Conservation (phyloP, 768 basidiomycete genomes). For the Cytidiella melzeri region DNA sequence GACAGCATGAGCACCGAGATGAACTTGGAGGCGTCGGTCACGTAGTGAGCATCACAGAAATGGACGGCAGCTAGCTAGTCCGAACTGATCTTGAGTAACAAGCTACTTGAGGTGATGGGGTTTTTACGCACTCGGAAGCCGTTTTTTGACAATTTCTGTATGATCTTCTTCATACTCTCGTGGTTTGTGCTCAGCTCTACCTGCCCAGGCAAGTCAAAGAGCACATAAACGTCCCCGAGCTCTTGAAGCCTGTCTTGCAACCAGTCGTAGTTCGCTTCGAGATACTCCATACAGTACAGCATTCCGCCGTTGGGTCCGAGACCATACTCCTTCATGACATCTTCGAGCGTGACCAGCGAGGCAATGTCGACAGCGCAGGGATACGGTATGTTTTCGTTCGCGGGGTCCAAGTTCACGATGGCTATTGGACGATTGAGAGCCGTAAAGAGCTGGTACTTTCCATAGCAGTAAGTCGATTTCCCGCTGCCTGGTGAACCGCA, state of each 20-base stretch:
- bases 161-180: constrained; percentile 76
- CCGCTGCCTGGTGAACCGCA: constrained; percentile 83
- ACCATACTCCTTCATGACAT: constrained; percentile 77
- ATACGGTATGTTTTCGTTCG: constrained; percentile 85
- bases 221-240: constrained; percentile 75
- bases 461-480: constrained; percentile 85
- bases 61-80: constrained; percentile 86
- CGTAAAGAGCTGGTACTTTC: constrained; percentile 83
- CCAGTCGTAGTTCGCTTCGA: constrained; percentile 93
- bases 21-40: constrained; percentile 94
- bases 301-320: constrained; percentile 96
- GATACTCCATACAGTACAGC: constrained; percentile 94
- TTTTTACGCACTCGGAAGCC: constrained; percentile 72
- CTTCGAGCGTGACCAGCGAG: constrained; percentile 77
- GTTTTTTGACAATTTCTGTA: constrained; percentile 62
- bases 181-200: constrained; percentile 98
- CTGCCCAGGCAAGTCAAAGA: constrained; percentile 96
- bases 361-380: constrained; percentile 86
- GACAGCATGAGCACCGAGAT: constrained; percentile 88
- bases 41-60: constrained; percentile 94
- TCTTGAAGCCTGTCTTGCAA: constrained; percentile 62
- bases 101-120: constrained; percentile 1
- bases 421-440: constrained; percentile 83
- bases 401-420: constrained; percentile 94
- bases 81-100: background rate